Conservation (phyloP, 1,284 basidiomycete genomes). For the Vanrija sp. region DNA sequence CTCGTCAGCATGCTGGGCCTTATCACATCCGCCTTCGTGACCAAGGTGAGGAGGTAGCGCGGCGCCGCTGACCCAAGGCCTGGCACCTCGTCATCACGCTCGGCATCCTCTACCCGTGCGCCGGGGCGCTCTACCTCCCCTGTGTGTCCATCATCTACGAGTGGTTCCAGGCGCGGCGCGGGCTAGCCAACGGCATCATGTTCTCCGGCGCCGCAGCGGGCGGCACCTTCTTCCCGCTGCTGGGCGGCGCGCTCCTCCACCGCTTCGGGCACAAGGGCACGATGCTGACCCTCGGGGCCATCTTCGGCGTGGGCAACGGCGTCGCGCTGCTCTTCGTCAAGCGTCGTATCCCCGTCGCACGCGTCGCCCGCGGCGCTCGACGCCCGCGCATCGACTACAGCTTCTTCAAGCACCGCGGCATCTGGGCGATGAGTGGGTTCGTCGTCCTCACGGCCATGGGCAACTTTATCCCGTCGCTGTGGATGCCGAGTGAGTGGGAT, state of each 20-base stretch:
- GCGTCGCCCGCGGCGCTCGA: not conserved
- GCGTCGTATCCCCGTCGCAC: slow-evolving; percentile 30
- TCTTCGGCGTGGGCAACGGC: slow-evolving; percentile 24
- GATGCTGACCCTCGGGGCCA: slow-evolving; percentile 35
- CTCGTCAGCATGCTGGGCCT: slow-evolving; percentile 23
- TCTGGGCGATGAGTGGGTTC: slow-evolving; percentile 31
- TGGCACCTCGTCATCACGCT: slow-evolving; percentile 43
- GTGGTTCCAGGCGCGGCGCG: slow-evolving; percentile 34
- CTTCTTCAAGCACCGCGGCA: slow-evolving; percentile 23
- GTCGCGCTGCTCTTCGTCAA: slow-evolving; percentile 34
- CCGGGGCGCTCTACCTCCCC: slow-evolving; percentile 34
- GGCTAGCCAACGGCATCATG: slow-evolving; percentile 27
- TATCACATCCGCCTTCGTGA: slow-evolving; percentile 39
- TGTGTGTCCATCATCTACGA: slow-evolving; percentile 39
- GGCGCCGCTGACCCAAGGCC: slow-evolving; percentile 16
- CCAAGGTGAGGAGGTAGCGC: slow-evolving; percentile 17
- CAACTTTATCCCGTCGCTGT: slow-evolving; percentile 44
- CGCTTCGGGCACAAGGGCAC: slow-evolving; percentile 40
- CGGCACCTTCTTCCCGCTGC: slow-evolving; percentile 39
- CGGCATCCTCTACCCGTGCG: slow-evolving; percentile 34
- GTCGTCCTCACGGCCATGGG: slow-evolving; percentile 35
- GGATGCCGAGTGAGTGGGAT: slow-evolving; percentile 38
- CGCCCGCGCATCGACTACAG: slow-evolving; percentile 7
- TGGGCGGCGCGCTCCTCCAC: slow-evolving; percentile 34
- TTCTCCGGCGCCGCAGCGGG: slow-evolving; percentile 31